phyloP scores from a whole-genome alignment of 169 alveolate species.

The Neospora caninum region DNA sequence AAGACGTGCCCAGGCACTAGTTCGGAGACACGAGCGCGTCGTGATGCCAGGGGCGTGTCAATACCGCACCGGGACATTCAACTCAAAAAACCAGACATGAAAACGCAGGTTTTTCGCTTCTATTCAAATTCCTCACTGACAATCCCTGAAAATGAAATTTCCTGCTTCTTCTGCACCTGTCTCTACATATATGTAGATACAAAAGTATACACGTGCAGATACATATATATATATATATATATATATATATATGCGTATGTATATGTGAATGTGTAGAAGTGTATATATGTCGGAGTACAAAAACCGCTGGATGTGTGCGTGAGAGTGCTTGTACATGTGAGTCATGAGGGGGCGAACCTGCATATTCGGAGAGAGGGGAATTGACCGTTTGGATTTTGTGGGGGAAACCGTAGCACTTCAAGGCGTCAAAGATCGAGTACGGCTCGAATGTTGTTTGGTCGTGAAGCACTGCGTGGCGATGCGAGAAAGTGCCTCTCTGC shows the following conservation, averaged over 20 bases:
- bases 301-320: background rate
- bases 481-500: slow-evolving; percentile 97
- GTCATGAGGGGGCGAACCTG: slow-evolving; percentile 52
- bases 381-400: slow-evolving; percentile 77
- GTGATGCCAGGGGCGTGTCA: too few relatives aligned
- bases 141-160: too few relatives aligned
- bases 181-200: background rate
- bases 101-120: too few relatives aligned
- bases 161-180: background rate
- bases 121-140: too few relatives aligned
- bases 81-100: too few relatives aligned
- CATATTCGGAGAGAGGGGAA: slow-evolving; percentile 92
- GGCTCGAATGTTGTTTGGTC: slow-evolving; percentile 78
- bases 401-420: slow-evolving; percentile 47
- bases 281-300: too few relatives aligned
- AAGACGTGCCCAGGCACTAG: background rate
- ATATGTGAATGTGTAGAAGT: background rate
- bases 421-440: slow-evolving; percentile 50
- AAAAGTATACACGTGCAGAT: background rate
- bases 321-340: background rate
- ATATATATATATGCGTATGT: background rate
- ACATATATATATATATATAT: background rate
- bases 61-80: too few relatives aligned
- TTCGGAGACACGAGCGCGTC: too few relatives aligned
- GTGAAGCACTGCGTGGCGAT: slow-evolving; percentile 94